Base-by-base conservation (phyloP, 345 rosid species). In the Aurinia saxatilis region DNA sequence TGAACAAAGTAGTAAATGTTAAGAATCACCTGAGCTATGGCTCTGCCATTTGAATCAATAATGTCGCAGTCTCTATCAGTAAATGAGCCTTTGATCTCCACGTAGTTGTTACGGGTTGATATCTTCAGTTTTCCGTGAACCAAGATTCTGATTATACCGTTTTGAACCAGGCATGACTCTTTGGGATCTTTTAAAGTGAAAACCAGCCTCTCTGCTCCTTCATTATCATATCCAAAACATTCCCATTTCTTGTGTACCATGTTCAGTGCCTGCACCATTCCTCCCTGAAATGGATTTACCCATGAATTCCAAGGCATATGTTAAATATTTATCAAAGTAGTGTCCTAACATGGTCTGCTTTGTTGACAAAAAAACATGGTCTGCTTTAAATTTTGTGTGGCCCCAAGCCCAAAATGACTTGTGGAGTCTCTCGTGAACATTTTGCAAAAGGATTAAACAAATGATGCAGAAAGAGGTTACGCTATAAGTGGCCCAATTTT, bases 161-260 rank as follows among this genome's bases (percentile, higher is more conserved):
- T 75, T 60, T 62, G 69, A 18, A 55, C 64, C 18, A 80, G 58
- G 53, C 84, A 90, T 10, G 84, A 72, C 4, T 57, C 48, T 2
- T 64, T 65, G 4, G 88, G 87, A 18, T 88, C 90, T 54, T 83
- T 86, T 30, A 88, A 51, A 18, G 76, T 80, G 76, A 91, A 91
- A 19, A 79, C 87, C 54, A 65, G 48, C 63, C 64, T 86, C 58
- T 78, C 77, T 34, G 70, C 18, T 51, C 87, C 93, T 77, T 82
- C 80, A 1, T 84, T 83, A 16, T 80, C 84, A 13, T 29, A 81
- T 17, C 66, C 64, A 73, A 82, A 88, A 25, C 88, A 87, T 60
- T 80, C 86, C 96, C 96, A 88, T 64, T 74, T 84, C 78, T 66
- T 84, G 41, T 84, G 67, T 14, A 86, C 63, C 68, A 86, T 68